These are phyloP conservation scores for Mortierella sp. DNA, from an alignment of 371 early-diverging fungal genomes.

Conservation along the genomic window DNA sequence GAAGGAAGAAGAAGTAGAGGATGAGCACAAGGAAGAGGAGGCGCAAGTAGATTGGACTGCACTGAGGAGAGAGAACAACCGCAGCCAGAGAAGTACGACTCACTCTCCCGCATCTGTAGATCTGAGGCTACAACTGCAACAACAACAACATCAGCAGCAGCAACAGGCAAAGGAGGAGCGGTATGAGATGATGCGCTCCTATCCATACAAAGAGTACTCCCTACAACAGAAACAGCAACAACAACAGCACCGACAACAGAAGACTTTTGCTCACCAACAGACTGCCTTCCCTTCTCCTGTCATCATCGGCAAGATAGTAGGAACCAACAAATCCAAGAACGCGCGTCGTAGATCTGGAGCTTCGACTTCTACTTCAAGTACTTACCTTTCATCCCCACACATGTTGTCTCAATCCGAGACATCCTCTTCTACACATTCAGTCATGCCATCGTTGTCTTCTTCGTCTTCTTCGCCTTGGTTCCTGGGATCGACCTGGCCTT, in stretches of 20 bases:
- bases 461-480: not conserved
- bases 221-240: slow-evolving; percentile 11
- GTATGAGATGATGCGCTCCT: no score
- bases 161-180: slow-evolving; percentile 1
- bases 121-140: not conserved
- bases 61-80: slow-evolving; percentile 14
- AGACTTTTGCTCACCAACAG: no score
- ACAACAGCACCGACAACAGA: not conserved
- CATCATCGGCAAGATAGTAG: not conserved
- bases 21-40: slow-evolving; percentile 1
- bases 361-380: not conserved
- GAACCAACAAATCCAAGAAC: not conserved
- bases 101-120: not conserved
- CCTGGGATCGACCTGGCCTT: not conserved
- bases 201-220: no score
- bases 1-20: slow-evolving; percentile 8
- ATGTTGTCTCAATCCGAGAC: no score
- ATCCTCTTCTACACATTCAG: not conserved
- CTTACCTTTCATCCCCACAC: no score
- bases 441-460: not conserved
- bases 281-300: not conserved
- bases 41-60: slow-evolving; percentile 20
- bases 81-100: not conserved
- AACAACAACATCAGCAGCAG: slow-evolving; percentile 3
- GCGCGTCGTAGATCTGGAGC: slow-evolving; percentile 2